Conservation (phyloP, 352 stramenopile species). For the Globisporangium takayamanum region DNA sequence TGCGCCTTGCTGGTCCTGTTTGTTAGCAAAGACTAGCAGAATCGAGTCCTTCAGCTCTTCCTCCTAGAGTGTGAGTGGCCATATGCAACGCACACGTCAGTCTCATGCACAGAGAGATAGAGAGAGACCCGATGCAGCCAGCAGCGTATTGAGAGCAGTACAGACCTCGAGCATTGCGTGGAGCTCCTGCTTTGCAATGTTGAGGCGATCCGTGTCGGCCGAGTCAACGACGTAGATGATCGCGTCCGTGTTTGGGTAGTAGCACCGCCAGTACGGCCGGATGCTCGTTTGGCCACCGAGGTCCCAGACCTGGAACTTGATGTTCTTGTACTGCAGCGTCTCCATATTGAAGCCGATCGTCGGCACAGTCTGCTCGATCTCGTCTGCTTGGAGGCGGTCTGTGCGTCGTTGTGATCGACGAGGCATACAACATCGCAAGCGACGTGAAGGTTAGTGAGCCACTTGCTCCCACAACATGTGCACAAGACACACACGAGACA, state of each 20-base stretch:
- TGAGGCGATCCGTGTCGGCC: conserved; percentile 95
- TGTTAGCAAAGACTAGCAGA: conserved; percentile 99
- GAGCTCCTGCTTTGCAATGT: conserved; percentile 97
- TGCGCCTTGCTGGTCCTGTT: conserved; percentile 98
- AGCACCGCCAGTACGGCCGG: conserved; percentile 98
- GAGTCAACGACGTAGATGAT: conserved; percentile 96
- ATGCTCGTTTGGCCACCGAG: conserved; percentile 99
- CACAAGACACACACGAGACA: neutral
- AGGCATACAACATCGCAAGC: too few species aligned
- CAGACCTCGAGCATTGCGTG: conserved; percentile 94
- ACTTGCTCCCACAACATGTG: neutral
- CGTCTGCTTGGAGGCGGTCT: conserved; percentile 84
- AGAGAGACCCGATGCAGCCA: neutral
- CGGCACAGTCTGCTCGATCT: conserved; percentile 98
- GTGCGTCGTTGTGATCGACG: neutral
- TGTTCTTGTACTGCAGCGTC: conserved; percentile 89
- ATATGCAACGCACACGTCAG: neutral
- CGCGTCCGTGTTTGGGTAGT: conserved; percentile 98
- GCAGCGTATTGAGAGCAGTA: neutral
- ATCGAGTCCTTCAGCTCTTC: conserved; percentile 99
- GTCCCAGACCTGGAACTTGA: conserved; percentile 99
- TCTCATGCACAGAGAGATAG: neutral
- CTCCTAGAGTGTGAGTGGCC: conserved; percentile 58
- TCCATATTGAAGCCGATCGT: conserved; percentile 99
- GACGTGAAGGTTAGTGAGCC: neutral